Evolutionary conservation across 2,329 filamentous ascomycete genomes (phyloP), one percentile per base, ranked within the genome.

Genomic region (Fusarium incarnatum): DNA sequence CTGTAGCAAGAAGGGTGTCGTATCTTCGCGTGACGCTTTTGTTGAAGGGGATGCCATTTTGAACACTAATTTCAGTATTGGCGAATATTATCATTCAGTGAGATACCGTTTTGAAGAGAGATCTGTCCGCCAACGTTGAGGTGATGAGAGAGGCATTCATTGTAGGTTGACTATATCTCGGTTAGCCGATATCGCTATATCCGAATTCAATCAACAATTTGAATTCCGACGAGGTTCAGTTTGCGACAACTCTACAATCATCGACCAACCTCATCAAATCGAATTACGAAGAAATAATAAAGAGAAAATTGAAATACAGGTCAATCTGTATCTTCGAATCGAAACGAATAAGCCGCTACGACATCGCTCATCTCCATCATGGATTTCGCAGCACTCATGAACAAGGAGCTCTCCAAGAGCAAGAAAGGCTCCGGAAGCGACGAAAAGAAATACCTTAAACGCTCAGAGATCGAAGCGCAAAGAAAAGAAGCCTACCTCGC

Each of bases 351-450:
- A 12, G 20, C 30, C 15, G 25, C 27, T 15, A 7, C 4, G 56
- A 56, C 25, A 18, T 12, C 8, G 49, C 42, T 22, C 25, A 42
- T 30, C 12, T 67, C 77, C 30, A 85, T 67, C 72, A 99, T 99
- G 96, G 94, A 99, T 81, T 99, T 99, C 84, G 94, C 94, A 66
- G 89, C 94, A 37, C 84, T 99, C 49, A 97, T 99, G 93, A 90
- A 92, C 76, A 92, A 94, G 78, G 94, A 97, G 81, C 96, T 99
- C 76, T 89, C 92, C 76, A 97, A 96, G 80, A 86, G 91, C 73
- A 93, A 93, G 80, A 82, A 86, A 57, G 72, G 81, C 44, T 72
- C 81, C 40, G 73, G 82, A 55, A 68, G 80, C 37, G 79, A 82
- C 18, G 76, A 80, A 41, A 91, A 91, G 76, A 97, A 97, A 81